Evolutionary conservation across 202 grass and related monocot genomes (phyloP).

Genomic region (Schoenoplectus triqueter): DNA sequence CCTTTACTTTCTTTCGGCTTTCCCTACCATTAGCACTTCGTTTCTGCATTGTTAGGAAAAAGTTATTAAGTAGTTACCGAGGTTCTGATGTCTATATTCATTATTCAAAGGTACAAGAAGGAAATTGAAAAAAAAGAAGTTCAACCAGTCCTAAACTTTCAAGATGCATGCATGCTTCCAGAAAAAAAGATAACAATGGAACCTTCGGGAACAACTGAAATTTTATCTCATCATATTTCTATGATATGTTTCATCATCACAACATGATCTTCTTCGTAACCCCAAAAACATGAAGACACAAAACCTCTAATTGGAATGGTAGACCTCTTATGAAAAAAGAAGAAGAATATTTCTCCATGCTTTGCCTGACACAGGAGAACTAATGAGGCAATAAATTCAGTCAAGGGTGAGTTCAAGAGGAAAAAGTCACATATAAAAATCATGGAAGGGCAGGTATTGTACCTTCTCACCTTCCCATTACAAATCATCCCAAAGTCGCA

Average conservation of each 20-base stretch:
- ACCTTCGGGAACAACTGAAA: too few species aligned
- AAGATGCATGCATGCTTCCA: neutral
- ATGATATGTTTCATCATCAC: neutral
- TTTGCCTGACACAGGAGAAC: neutral
- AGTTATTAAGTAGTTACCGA: neutral
- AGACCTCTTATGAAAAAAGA: neutral
- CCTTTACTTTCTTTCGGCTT: conserved; percentile 40
- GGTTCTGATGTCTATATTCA: neutral
- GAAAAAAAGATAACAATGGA: neutral
- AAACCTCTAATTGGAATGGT: neutral
- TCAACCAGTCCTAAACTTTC: conserved; percentile 6
- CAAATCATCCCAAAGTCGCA: neutral
- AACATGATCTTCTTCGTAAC: neutral
- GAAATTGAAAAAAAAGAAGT: neutral
- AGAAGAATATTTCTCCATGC: neutral
- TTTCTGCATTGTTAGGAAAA: conserved; percentile 44
- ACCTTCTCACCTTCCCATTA: neutral
- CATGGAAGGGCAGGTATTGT: neutral
- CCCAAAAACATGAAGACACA: neutral
- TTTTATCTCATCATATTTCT: too few species aligned
- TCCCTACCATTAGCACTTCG: conserved; percentile 47
- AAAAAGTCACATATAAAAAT: neutral
- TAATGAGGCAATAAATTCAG: conserved; percentile 6
- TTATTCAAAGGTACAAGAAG: neutral
- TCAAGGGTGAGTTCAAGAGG: neutral